Conservation (phyloP, 2,329 filamentous ascomycete genomes). For the Venturia asperata region DNA sequence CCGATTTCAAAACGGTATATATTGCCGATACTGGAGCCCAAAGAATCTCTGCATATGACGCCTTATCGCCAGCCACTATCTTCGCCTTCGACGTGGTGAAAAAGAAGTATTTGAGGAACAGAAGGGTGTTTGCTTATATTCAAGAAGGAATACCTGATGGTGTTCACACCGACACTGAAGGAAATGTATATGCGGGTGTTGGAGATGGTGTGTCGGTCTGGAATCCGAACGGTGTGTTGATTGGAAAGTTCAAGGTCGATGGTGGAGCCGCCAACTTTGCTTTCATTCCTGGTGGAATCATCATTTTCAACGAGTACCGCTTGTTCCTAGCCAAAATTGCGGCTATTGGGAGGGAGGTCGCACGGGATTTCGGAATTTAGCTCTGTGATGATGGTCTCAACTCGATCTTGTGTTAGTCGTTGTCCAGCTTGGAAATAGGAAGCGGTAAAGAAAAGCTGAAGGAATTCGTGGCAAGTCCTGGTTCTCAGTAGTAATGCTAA, state of each 20-base stretch:
- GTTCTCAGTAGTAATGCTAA: background rate
- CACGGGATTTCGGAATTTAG: conserved; percentile 29
- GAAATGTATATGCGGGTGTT: conserved; percentile 51
- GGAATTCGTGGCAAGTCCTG: no score
- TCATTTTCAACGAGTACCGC: conserved; percentile 32
- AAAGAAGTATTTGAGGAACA: conserved; percentile 30
- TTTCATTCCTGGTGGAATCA: conserved; percentile 30
- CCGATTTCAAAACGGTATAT: conserved; percentile 47
- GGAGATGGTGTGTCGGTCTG: conserved; percentile 51
- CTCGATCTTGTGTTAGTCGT: background rate
- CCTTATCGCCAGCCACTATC: conserved; percentile 36
- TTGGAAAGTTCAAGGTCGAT: conserved; percentile 52
- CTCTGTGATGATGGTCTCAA: background rate
- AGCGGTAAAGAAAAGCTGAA: background rate
- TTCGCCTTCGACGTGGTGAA: conserved; percentile 39
- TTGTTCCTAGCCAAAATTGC: conserved; percentile 32
- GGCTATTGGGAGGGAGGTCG: conserved; percentile 32
- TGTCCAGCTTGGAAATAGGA: background rate
- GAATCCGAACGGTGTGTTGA: conserved; percentile 41
- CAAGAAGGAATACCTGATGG: conserved; percentile 53
- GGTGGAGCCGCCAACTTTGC: conserved; percentile 33
- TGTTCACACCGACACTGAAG: conserved; percentile 45
- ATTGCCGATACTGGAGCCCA: conserved; percentile 51
- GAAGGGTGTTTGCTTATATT: conserved; percentile 49
- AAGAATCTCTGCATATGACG: conserved; percentile 27